These are phyloP conservation scores for Peziza echinospora DNA, from an alignment of 495 filamentous ascomycete genomes.

Conservation along the genomic window DNA sequence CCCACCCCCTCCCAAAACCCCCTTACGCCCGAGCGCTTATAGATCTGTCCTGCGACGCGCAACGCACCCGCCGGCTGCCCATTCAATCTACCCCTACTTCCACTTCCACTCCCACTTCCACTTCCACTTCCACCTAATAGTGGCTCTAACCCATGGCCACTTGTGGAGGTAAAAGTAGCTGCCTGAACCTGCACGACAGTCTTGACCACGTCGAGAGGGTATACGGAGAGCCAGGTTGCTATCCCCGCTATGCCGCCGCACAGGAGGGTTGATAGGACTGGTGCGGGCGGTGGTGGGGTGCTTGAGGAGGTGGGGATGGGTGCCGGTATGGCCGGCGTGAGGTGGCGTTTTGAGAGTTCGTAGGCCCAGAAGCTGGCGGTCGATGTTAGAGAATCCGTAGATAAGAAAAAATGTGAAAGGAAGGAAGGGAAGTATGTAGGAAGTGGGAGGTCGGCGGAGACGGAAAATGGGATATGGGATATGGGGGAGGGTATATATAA, in stretches of 20 bases:
- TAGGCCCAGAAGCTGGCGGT: slow-evolving; percentile 77
- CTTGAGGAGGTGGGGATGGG: too few species aligned
- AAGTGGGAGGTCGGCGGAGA: too few species aligned
- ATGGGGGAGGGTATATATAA: too few species aligned
- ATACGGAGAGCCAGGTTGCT: slow-evolving; percentile 66
- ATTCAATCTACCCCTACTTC: slow-evolving; percentile 12
- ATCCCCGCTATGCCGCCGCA: slow-evolving; percentile 73
- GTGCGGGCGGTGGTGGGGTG: too few species aligned
- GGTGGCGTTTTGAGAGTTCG: slow-evolving; percentile 40
- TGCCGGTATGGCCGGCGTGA: slow-evolving; percentile 22
- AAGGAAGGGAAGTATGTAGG: too few species aligned
- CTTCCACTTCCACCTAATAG: slow-evolving; percentile 10
- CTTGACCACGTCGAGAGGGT: slow-evolving; percentile 76
- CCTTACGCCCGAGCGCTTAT: slow-evolving; percentile 36
- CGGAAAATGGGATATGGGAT: too few species aligned
- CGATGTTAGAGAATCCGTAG: too few species aligned
- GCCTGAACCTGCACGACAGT: slow-evolving; percentile 57
- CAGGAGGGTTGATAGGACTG: slow-evolving; percentile 24
- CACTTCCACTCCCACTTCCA: slow-evolving; percentile 1
- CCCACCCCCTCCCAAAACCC: slow-evolving; percentile 61
- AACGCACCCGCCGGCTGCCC: slow-evolving; percentile 34
- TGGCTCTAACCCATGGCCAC: slow-evolving; percentile 19
- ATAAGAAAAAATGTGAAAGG: too few species aligned
- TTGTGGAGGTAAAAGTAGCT: slow-evolving; percentile 1
- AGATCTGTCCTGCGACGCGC: slow-evolving; percentile 39